Evolutionary conservation across 495 filamentous ascomycete genomes (phyloP).

Genomic region (Hapsidospora chrysogenum): DNA sequence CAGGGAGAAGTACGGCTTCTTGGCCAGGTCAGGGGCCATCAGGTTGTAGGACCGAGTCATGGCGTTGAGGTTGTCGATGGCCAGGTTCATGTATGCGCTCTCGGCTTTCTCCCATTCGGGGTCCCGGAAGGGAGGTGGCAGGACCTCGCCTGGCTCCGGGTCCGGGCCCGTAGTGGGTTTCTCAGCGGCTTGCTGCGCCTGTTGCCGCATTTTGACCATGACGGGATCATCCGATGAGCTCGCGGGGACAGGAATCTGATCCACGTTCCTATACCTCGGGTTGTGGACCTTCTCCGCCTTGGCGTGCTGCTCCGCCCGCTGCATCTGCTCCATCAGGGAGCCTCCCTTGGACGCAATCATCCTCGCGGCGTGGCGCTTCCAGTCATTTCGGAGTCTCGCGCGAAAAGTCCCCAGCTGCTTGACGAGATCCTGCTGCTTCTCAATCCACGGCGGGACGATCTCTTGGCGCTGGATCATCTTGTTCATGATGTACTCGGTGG

Average conservation of each 20-base stretch:
- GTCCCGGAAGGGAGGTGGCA: conserved; percentile 42
- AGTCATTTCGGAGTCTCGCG: conserved; percentile 57
- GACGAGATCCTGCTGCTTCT: conserved; percentile 87
- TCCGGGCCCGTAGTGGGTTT: not conserved
- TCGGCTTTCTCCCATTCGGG: conserved; percentile 54
- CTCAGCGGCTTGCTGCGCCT: conserved; percentile 6
- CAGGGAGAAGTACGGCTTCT: conserved; percentile 82
- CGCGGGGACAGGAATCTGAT: conserved; percentile 28
- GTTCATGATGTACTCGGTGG: conserved; percentile 96
- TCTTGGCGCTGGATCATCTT: conserved; percentile 95
- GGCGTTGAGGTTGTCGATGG: conserved; percentile 62
- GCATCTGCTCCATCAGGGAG: conserved; percentile 58
- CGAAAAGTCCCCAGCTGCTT: conserved; percentile 55
- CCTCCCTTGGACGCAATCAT: conserved; percentile 70
- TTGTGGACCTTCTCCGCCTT: conserved; percentile 46
- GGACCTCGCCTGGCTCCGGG: conserved; percentile 8
- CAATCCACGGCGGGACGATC: conserved; percentile 75
- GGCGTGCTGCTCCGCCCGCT: conserved; percentile 55
- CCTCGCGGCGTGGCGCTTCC: conserved; percentile 71
- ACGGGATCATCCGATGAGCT: conserved; percentile 29
- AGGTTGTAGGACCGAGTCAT: conserved; percentile 85
- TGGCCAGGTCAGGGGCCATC: conserved; percentile 78
- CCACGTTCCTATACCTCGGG: conserved; percentile 26
- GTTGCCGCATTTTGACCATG: conserved; percentile 26
- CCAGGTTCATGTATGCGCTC: conserved; percentile 56